These are phyloP conservation scores for Cenchrus fungigraminus DNA, from an alignment of 176 grass and related monocot species.

Conservation along the genomic window DNA sequence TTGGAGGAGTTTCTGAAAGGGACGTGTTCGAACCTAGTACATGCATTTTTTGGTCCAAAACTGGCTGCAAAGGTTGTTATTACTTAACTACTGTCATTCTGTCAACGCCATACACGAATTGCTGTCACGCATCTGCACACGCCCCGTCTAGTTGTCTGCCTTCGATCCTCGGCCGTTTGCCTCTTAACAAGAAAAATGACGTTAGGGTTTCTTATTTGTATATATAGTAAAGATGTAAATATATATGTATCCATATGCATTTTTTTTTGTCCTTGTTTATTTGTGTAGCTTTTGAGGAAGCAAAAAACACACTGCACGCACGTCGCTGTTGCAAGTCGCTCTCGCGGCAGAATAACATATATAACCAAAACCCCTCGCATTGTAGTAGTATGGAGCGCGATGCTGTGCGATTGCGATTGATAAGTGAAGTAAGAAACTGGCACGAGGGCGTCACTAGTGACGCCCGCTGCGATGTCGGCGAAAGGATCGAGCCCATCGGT, in stretches of 20 bases:
- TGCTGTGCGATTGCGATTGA: neutral
- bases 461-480: neutral
- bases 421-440: neutral
- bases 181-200: neutral
- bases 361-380: neutral
- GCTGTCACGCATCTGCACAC: neutral
- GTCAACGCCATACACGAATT: neutral
- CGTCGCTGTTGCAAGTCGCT: neutral
- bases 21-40: neutral
- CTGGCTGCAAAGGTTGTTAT: neutral
- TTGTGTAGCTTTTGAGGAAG: neutral
- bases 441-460: slow-evolving; percentile 17
- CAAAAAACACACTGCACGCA: neutral
- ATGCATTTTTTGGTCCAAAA: neutral
- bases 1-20: neutral
- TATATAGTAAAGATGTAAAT: neutral
- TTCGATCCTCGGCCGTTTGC: neutral
- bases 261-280: neutral
- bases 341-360: neutral
- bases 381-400: neutral
- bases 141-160: neutral
- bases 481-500: slow-evolving; percentile 11
- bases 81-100: neutral
- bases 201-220: neutral
- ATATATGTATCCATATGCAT: neutral